phyloP scores from a whole-genome alignment of 345 rosid genomes.

The Carallia pectinifolia region DNA sequence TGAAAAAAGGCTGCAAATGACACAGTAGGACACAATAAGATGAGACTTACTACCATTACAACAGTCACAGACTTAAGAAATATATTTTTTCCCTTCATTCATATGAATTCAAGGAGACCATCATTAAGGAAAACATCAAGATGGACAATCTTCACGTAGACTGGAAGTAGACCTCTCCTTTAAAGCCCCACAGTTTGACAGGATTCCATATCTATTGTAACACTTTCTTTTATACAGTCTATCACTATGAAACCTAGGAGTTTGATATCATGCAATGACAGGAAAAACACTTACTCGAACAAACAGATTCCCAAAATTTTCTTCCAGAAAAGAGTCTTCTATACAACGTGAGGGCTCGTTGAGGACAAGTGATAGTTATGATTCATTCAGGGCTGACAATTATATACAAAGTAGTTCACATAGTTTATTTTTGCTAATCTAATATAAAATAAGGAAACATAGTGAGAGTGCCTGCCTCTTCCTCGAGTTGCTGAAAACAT shows the following conservation, averaged over 20 bases:
- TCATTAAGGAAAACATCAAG: too few species aligned
- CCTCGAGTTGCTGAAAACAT: constrained; percentile 64
- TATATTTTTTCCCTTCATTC: too few species aligned
- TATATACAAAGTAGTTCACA: neutral
- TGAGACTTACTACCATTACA: too few species aligned
- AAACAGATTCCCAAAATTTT: neutral
- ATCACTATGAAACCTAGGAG: neutral
- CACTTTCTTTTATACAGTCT: neutral
- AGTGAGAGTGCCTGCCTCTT: constrained; percentile 67
- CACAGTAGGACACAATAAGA: too few species aligned
- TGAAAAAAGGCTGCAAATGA: too few species aligned
- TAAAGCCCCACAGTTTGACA: too few species aligned
- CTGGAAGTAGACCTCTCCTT: too few species aligned
- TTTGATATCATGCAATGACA: neutral
- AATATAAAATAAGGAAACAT: constrained; percentile 20
- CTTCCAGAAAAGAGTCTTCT: neutral
- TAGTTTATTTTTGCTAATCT: neutral
- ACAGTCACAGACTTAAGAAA: too few species aligned
- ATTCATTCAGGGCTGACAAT: neutral
- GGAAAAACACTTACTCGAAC: neutral
- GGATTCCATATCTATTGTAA: too few species aligned
- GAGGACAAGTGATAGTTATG: too few species aligned
- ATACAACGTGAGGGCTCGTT: neutral
- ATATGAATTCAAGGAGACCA: too few species aligned
- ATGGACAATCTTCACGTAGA: too few species aligned